Evolutionary conservation across 371 early-diverging fungal genomes (phyloP), one percentile per base, ranked within the genome.

Genomic region (Parasitella parasitica): DNA sequence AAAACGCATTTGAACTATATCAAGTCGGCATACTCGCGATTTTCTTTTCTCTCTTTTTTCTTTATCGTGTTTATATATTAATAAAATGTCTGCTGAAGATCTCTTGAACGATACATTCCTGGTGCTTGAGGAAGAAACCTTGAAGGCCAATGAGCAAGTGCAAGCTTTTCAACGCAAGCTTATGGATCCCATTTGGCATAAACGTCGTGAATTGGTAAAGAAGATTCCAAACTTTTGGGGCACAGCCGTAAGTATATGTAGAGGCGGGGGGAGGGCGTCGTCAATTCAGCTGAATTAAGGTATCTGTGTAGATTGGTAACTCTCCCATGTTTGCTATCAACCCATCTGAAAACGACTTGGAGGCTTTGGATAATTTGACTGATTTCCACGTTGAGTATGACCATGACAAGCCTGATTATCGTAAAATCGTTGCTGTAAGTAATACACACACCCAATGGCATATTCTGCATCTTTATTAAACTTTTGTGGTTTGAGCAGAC

Each of bases 141-240:
- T 70, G 30, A 72, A 76, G 64, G 72, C 66, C 52, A 54, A 54
- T 26, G 69, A 75, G 35, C 69, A 73, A 57, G 59, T 74, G 43
- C 61, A 74, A 64, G 67, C 71, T 61, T 67, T 76, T 55, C 61
- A 71, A 64, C 73, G 78, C 51, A 82, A 83, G 58, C 63, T 81
- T 16, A 77, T 83, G 78, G 54, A 49, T 30, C 87, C 87, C 37
- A 67, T 84, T 52, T 84, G 70, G 61, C 70, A 81, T 50, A 83
- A 85, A 73, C 81, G 87, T 61, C 82, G 84, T 54, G 83, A 74
- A 36, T 61, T 84, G 61, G 72, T 82, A 34, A 80, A 84, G 65
- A 64, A 78, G 60, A 80, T 86, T 60, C 82, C 84, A 57, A 67
- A 72, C 54, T 86, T 86, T 69, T 86, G 85, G 85, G 36, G 70